Percentiles rank a stretch among this genome's conserved stretches.
phyloP scores from a whole-genome alignment of 2,329 filamentous ascomycete genomes.

The Neoascochyta sp. region DNA sequence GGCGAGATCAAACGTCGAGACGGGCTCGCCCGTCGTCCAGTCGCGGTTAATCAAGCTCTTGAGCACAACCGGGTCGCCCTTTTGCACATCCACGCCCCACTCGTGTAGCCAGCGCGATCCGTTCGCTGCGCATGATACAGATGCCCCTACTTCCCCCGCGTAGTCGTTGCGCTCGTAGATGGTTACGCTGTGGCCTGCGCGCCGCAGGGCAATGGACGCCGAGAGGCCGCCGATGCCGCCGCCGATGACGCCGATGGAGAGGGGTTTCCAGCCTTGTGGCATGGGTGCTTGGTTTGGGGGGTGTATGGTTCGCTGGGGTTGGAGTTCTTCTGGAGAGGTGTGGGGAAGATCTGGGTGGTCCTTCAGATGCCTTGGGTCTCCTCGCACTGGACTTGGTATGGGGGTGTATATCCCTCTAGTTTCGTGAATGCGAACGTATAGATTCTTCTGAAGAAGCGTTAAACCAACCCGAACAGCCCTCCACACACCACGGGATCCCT shows the following conservation, averaged over 20 bases:
- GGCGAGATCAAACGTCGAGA: slow-evolving; percentile 60
- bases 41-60: slow-evolving; percentile 65
- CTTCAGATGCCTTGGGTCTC: too few species aligned
- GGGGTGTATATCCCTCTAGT: too few species aligned
- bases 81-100: slow-evolving; percentile 62
- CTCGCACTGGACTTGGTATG: too few species aligned
- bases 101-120: slow-evolving; percentile 67
- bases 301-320: too few species aligned
- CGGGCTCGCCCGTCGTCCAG: slow-evolving; percentile 65
- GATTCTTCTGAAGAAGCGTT: too few species aligned
- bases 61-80: slow-evolving; percentile 63
- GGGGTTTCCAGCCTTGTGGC: slow-evolving; percentile 17
- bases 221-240: slow-evolving; percentile 55
- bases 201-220: slow-evolving; percentile 50
- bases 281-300: slow-evolving; percentile 5
- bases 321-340: too few species aligned
- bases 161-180: slow-evolving; percentile 66
- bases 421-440: too few species aligned
- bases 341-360: too few species aligned
- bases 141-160: slow-evolving; percentile 60
- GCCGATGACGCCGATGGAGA: slow-evolving; percentile 45
- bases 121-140: slow-evolving; percentile 59
- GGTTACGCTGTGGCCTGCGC: slow-evolving; percentile 54
- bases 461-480: too few species aligned
- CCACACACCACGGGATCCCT: too few species aligned